Evolutionary conservation across 768 basidiomycete genomes (phyloP), one percentile per base, ranked within the genome.

Genomic region (Inosperma sp.): DNA sequence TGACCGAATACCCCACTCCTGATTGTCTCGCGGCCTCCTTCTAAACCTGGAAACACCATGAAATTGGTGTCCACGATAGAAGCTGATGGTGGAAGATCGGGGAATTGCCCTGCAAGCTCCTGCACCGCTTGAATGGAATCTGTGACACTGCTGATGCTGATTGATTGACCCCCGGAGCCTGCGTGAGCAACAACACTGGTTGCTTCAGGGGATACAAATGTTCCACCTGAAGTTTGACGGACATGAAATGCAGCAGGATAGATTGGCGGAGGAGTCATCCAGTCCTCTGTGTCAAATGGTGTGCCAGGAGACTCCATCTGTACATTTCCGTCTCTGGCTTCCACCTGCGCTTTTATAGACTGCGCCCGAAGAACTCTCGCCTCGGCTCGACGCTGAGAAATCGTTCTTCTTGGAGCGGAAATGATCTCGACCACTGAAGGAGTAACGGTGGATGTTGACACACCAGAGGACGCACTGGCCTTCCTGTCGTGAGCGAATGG

Each of bases 71-170:
- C 5, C 8, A 34, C 46, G 3, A 47, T 7, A 10, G 46, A 36
- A 17, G 13, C 4, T 7, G 46, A 17, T 1, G 46, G 14, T 13
- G 78, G 80, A 43, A 76, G 68, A 12, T 65, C 69, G 30, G 83
- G 80, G 65, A 84, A 85, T 62, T 75, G 76, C 31, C 63, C 54
- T 5, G 80, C 72, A 47, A 83, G 67, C 29, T 79, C 77, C 16
- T 73, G 75, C 27, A 83, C 72, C 16, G 72, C 67, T 56, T 69
- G 65, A 21, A 77, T 53, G 19, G 69, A 72, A 51, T 79, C 76
- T 3, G 63, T 59, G 27, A 73, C 71, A 25, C 65, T 65, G n/a
- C 65, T 62, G 52, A 67, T 62, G 56, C 65, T 64, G 31, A 58
- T 55, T 4, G 62, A 65, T 33, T 59, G 55, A 31, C 55, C 47